These are phyloP conservation scores for Albatrellus sp. DNA, from an alignment of 1,284 basidiomycete genomes.

Conservation along the genomic window DNA sequence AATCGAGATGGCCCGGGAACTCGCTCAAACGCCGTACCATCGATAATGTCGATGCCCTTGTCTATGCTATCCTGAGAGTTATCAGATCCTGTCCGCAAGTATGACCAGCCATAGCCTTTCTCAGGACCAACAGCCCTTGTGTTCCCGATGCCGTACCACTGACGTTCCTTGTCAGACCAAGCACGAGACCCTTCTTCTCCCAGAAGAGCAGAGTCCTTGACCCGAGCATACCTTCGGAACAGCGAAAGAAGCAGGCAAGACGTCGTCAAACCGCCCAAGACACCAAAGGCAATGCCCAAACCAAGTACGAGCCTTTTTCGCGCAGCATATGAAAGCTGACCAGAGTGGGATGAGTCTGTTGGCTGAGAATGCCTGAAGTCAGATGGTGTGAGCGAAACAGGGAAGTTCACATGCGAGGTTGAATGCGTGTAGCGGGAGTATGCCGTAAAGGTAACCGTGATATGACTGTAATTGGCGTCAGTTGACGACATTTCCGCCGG, in stretches of 20 bases:
- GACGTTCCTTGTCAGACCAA: conserved; percentile 49
- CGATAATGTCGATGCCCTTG: background rate
- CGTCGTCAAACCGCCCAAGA: conserved; percentile 45
- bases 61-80: background rate
- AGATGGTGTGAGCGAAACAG: conserved; percentile 33
- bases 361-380: conserved; percentile 19
- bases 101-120: conserved; percentile 15
- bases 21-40: background rate
- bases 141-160: conserved; percentile 50
- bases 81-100: background rate
- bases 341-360: conserved; percentile 17
- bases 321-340: conserved; percentile 25
- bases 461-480: conserved; percentile 20
- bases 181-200: conserved; percentile 42
- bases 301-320: conserved; percentile 41
- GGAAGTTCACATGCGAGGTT: conserved; percentile 52
- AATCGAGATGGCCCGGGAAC: background rate
- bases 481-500: conserved; percentile 26
- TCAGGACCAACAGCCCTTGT: conserved; percentile 12
- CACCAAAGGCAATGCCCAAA: conserved; percentile 47
- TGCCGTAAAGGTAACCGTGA: conserved; percentile 48
- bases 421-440: conserved; percentile 57
- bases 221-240: conserved; percentile 39
- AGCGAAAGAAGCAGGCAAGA: conserved; percentile 42
- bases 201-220: conserved; percentile 43